Percentiles rank a stretch among this genome's conserved stretches.
These are phyloP conservation scores for Cucurbita argyrosperma DNA, from an alignment of 306 rosid genomes.

Conservation along the genomic window DNA sequence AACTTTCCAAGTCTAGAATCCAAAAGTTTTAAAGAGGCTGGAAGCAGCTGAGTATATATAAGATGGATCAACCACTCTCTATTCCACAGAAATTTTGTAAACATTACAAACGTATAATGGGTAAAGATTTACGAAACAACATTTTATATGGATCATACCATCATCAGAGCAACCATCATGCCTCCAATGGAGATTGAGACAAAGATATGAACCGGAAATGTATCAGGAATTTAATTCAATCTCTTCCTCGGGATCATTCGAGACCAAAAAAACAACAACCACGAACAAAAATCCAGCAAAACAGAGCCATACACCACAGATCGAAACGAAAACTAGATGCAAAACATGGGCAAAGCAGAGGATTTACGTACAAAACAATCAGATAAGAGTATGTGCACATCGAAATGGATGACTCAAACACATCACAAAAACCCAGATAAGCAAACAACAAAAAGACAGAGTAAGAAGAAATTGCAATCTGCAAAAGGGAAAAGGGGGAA, in stretches of 20 bases:
- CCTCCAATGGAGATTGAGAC: background rate
- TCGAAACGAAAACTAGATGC: background rate
- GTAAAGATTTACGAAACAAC: background rate
- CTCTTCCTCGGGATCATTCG: background rate
- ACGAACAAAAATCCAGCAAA: background rate
- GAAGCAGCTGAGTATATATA: background rate
- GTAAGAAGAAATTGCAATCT: background rate
- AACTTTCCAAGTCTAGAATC: too few species aligned
- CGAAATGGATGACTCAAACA: conserved; percentile 1
- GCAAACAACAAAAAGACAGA: background rate
- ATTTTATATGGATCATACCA: background rate
- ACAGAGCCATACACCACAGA: conserved; percentile 1
- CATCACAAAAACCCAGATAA: background rate
- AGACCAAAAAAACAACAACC: background rate
- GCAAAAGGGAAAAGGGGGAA: background rate
- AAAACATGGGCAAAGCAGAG: background rate
- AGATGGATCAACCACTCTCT: background rate
- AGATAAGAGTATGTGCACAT: background rate
- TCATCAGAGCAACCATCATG: background rate
- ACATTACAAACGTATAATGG: background rate
- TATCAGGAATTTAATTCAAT: background rate
- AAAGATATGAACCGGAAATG: background rate
- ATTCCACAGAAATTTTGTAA: background rate
- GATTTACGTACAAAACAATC: background rate
- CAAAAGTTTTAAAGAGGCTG: background rate